A percentile compares a stretch with the other conserved stretches of the same genome.
Evolutionary conservation across 1,284 basidiomycete genomes (phyloP).

Genomic region (Boletus semigastroideus): DNA sequence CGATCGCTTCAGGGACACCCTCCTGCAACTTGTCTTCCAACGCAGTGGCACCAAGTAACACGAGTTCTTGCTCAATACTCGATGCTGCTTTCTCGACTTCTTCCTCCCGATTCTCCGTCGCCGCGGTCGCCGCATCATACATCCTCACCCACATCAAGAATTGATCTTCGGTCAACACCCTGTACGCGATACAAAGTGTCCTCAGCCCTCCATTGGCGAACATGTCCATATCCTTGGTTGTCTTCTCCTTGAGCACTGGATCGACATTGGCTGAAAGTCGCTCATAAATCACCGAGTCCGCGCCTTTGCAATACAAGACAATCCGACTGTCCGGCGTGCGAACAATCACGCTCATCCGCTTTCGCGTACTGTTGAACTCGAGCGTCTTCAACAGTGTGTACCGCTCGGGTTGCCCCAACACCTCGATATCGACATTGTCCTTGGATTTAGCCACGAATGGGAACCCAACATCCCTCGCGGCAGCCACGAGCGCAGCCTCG

Average conservation of each 20-base stretch:
- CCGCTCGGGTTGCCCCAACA: constrained; percentile 84
- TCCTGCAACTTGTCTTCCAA: constrained; percentile 97
- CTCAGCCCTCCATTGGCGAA: constrained; percentile 93
- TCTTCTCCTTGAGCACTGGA: constrained; percentile 70
- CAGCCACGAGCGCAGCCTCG: constrained; percentile 91
- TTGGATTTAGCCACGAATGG: constrained; percentile 83
- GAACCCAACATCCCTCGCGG: constrained; percentile 91
- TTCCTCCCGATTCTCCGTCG: constrained; percentile 81
- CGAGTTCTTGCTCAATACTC: constrained; percentile 78
- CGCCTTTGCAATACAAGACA: constrained; percentile 93
- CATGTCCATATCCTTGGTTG: constrained; percentile 84
- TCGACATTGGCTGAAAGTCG: constrained; percentile 79
- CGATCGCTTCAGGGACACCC: constrained; percentile 95
- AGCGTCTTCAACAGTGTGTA: constrained; percentile 81
- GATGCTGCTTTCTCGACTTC: constrained; percentile 89
- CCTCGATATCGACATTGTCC: constrained; percentile 83
- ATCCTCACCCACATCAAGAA: constrained; percentile 79
- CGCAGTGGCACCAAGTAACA: constrained; percentile 91
- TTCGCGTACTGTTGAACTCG: constrained; percentile 93
- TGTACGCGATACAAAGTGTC: constrained; percentile 89
- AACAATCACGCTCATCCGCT: constrained; percentile 91
- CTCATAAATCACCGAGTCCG: constrained; percentile 92
- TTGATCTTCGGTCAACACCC: constrained; percentile 80
- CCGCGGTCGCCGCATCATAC: constrained; percentile 80
- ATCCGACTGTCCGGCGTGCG: constrained; percentile 81